Conservation (phyloP, 2,329 filamentous ascomycete genomes). For the Mollisia scopiformis region DNA sequence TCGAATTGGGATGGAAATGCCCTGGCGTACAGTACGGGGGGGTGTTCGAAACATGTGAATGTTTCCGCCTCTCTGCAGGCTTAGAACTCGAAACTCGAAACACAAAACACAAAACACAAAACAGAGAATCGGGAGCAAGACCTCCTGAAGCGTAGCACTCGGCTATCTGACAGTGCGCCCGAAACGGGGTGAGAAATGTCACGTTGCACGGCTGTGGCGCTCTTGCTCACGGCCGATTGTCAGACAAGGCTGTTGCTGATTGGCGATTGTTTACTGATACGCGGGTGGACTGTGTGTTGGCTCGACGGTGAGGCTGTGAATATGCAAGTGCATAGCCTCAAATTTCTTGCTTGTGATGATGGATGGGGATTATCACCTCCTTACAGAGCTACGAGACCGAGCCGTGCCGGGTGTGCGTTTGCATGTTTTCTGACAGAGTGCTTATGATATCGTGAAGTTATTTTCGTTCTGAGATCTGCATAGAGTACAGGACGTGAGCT, state of each 20-base stretch:
- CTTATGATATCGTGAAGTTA: background rate
- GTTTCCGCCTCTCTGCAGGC: background rate
- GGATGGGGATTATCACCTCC: background rate
- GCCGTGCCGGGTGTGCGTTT: background rate
- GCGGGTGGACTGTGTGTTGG: background rate
- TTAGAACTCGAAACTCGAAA: background rate
- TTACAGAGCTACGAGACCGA: background rate
- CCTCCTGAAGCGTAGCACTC: background rate
- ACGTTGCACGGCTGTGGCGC: background rate
- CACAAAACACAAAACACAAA: background rate
- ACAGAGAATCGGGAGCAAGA: background rate
- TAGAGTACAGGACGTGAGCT: background rate
- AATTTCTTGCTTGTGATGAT: background rate
- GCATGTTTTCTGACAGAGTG: background rate
- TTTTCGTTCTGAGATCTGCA: background rate
- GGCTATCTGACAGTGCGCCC: background rate
- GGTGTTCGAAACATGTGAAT: background rate
- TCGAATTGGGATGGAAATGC: background rate
- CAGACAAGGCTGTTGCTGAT: background rate
- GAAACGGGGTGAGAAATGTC: background rate
- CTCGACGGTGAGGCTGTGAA: background rate
- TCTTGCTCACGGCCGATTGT: background rate
- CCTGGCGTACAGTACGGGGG: too few species aligned
- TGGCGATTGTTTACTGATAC: background rate
- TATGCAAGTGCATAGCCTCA: conserved; percentile 2